These are phyloP conservation scores for Pichia terricola DNA, from an alignment of 1,139 yeast species.

Conservation along the genomic window DNA sequence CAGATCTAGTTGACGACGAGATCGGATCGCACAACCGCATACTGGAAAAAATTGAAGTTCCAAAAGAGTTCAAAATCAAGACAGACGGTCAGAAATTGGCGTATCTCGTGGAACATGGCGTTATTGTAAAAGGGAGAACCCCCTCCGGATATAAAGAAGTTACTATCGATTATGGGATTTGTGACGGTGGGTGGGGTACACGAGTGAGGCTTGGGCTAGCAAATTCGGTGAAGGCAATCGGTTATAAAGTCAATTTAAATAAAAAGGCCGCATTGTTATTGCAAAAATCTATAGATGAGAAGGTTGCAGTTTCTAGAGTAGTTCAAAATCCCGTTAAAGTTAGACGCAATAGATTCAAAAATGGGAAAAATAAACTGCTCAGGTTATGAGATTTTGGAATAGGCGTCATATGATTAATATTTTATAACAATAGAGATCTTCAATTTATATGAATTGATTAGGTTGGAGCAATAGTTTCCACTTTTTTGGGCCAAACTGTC, in stretches of 20 bases:
- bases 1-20: slow-evolving; percentile 1
- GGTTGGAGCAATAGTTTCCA: no score
- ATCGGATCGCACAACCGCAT: background rate
- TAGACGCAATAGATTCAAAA: background rate
- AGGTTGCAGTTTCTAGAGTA: slow-evolving; percentile 3
- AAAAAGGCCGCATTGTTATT: background rate
- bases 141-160: background rate
- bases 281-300: slow-evolving; percentile 5
- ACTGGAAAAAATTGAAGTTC: slow-evolving; percentile 1
- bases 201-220: slow-evolving; percentile 7
- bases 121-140: background rate
- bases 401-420: no score
- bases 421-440: no score
- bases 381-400: no score
- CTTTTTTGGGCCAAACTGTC: no score
- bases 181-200: slow-evolving; percentile 5
- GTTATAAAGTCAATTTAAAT: slow-evolving; percentile 4
- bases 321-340: background rate
- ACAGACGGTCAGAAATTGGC: slow-evolving; percentile 8
- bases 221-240: background rate
- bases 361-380: background rate
- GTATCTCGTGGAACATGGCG: slow-evolving; percentile 1
- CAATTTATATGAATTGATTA: no score
- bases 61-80: slow-evolving; percentile 6
- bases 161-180: slow-evolving; percentile 9